Conservation (phyloP, 192 early-diverging fungal genomes). For the Coemansia sp. region DNA sequence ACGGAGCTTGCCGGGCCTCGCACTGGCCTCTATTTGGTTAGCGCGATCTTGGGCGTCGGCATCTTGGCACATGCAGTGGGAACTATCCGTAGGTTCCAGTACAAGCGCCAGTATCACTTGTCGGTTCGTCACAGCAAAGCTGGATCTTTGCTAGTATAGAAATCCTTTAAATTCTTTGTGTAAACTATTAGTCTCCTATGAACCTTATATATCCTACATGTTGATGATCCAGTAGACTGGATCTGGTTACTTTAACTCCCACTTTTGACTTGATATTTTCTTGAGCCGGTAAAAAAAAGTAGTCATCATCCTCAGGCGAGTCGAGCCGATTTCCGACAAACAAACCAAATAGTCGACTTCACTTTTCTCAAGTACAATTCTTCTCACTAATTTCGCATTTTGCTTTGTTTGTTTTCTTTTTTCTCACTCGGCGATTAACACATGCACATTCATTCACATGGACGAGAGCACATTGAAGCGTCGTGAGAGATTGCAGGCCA, state of each 20-base stretch:
- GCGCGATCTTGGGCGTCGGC: conserved; percentile 40
- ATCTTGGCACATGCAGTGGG: conserved; percentile 35
- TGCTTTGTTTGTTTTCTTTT: not conserved
- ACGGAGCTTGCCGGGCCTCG: conserved; percentile 34
- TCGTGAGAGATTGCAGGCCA: conserved; percentile 38
- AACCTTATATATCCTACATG: not conserved
- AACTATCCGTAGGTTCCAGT: conserved; percentile 38
- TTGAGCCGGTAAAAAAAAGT: not conserved
- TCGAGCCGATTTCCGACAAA: not conserved
- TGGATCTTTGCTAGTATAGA: conserved; percentile 19
- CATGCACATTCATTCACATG: conserved; percentile 44
- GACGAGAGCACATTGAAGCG: conserved; percentile 52
- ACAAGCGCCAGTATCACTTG: conserved; percentile 38
- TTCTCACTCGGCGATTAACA: conserved; percentile 4
- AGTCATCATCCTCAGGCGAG: not conserved
- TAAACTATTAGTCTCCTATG: not conserved
- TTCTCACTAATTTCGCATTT: not conserved
- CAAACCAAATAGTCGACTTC: not conserved
- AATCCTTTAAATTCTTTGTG: not conserved
- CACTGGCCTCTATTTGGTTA: conserved; percentile 44
- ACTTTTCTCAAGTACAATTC: not conserved
- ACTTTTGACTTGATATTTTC: too few species aligned
- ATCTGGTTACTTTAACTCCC: too few species aligned
- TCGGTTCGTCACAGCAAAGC: conserved; percentile 31
- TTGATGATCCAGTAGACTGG: not conserved